phyloP scores from a whole-genome alignment of 2,329 filamentous ascomycete genomes.

The Diplodia scrobiculata region DNA sequence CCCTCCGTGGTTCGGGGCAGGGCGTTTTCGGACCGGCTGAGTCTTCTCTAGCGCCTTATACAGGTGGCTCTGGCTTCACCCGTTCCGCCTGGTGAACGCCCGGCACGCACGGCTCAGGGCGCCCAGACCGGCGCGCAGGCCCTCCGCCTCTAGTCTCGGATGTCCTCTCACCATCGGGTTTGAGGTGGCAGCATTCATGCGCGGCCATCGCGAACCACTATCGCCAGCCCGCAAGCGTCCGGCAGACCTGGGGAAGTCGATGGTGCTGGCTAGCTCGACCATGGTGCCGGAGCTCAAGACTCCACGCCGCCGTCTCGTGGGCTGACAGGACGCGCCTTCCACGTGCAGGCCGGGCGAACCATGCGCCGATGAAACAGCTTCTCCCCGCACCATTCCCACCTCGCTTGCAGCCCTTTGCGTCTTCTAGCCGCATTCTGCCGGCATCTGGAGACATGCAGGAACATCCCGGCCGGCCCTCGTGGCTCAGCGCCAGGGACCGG shows the following conservation, averaged over 20 bases:
- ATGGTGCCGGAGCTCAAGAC: too few relatives aligned
- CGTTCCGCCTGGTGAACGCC: neutral
- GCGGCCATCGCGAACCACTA: neutral
- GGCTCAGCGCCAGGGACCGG: neutral
- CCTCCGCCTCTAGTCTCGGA: neutral
- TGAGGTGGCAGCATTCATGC: neutral
- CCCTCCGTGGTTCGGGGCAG: neutral
- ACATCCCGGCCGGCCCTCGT: neutral
- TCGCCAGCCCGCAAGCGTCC: neutral
- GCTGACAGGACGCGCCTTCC: neutral
- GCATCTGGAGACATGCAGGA: neutral
- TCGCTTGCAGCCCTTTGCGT: conserved; percentile 6
- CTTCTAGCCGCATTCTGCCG: neutral
- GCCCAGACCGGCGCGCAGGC: neutral
- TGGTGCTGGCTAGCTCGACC: too few relatives aligned
- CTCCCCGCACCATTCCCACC: conserved; percentile 14
- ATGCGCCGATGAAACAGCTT: conserved; percentile 14
- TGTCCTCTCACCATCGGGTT: neutral
- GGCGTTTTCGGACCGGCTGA: conserved; percentile 7
- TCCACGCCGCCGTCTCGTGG: neutral
- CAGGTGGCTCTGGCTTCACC: neutral
- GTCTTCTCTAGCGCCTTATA: neutral
- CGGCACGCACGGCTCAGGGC: neutral
- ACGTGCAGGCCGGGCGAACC: conserved; percentile 1
- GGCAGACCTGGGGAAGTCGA: too few relatives aligned